Base-by-base conservation (phyloP, 2,329 filamentous ascomycete species). In the Ophiocordyceps robertsii region DNA sequence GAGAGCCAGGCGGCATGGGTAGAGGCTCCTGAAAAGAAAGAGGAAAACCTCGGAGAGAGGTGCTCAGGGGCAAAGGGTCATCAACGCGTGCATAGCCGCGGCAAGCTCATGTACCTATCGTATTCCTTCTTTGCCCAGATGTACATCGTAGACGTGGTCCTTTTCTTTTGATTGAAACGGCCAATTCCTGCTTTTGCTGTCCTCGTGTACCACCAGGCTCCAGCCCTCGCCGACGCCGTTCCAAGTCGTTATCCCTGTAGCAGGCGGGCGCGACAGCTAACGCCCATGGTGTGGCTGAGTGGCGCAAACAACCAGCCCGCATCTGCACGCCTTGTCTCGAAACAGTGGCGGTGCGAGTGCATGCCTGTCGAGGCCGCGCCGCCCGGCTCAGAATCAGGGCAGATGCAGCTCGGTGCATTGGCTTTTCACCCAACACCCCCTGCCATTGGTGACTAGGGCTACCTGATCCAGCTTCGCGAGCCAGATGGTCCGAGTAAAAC, bases 271-370 rank as follows among this genome's bases (percentile, higher is more conserved):
- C 33, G 17, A 10, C 14, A 16, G 37, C 8, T 5, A 24, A 6
- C n/a, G 35, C n/a, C 5, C 21, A 4, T 31, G 36, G 27, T 38
- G 35, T 42, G 40, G 40, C 40, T 37, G 36, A 27, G 29, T 36
- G 36, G 29, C 11, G 16, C 29, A 33, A 33, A 9, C 6, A 29
- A 19, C 4, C 14, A 24, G 12, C 19, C 24, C 5, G 24, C 21
- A 16, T 29, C 13, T n/a, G 33, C 6, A 36, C 6, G 13, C 3
- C 14, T 36, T 36, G 33, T 38, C 21, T 29, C 40, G 42, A 44
- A 47, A 47, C 44, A 44, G 46, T 47, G 44, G 45, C 47, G 38
- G 44, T 49, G 47, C 47, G 27, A 21, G 30, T 30, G 16, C 29
- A 45, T 24, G 24, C 39, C 46, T 40, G 36, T 41, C 30, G 38